phyloP scores from a whole-genome alignment of 768 basidiomycete species.

The Agaricus blazei region DNA sequence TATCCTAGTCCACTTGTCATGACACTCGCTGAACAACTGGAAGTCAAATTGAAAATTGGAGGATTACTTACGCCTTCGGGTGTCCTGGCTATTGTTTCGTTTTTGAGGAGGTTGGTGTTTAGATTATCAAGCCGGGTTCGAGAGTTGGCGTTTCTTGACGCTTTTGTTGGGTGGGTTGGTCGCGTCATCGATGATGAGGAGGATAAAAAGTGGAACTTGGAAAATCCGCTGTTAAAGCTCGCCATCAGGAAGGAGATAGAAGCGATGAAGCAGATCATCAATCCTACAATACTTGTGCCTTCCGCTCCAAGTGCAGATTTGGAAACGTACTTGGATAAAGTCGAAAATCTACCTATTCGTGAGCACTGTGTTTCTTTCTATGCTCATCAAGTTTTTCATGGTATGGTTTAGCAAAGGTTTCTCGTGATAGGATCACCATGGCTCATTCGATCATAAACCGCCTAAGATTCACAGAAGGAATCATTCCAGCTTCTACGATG shows the following conservation, averaged over 20 bases:
- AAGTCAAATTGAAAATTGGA: slow-evolving; percentile 56
- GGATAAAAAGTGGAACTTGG: slow-evolving; percentile 18
- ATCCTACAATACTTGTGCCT: neutral
- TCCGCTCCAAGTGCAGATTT: neutral
- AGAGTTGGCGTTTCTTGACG: slow-evolving; percentile 34
- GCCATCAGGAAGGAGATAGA: slow-evolving; percentile 15
- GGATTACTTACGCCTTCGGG: slow-evolving; percentile 51
- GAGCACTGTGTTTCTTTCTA: neutral
- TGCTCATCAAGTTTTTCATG: neutral
- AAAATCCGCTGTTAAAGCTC: slow-evolving; percentile 31
- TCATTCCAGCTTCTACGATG: neutral
- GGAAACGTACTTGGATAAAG: neutral
- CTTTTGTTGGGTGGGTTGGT: slow-evolving; percentile 31
- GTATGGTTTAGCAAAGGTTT: neutral
- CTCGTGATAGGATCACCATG: neutral
- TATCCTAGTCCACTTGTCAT: slow-evolving; percentile 55
- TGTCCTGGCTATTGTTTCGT: slow-evolving; percentile 56
- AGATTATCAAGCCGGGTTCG: slow-evolving; percentile 51
- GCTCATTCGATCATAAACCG: slow-evolving; percentile 3
- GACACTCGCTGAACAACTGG: slow-evolving; percentile 74
- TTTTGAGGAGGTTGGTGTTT: slow-evolving; percentile 57
- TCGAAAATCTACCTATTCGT: neutral
- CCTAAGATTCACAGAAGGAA: neutral
- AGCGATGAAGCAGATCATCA: slow-evolving; percentile 10
- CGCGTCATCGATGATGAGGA: slow-evolving; percentile 16